Evolutionary conservation across 495 filamentous ascomycete genomes (phyloP).

Genomic region (Lepidopterella palustris): DNA sequence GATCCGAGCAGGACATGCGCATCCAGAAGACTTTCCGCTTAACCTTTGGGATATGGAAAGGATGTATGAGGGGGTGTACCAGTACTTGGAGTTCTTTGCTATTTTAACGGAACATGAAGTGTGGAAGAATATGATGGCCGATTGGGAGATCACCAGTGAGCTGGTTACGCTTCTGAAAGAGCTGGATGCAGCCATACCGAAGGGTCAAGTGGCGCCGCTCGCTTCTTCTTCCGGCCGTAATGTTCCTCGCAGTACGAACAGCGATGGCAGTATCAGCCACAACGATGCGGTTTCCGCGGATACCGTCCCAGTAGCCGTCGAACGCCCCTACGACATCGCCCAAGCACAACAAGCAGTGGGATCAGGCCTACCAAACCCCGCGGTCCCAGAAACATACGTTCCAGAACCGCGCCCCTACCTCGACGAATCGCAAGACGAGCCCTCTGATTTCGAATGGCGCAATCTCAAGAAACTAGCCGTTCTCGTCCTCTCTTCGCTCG

Average conservation of each 20-base stretch:
- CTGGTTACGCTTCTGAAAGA: conserved; percentile 78
- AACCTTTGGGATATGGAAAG: conserved; percentile 97
- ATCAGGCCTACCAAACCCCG: not conserved
- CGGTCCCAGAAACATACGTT: conserved; percentile 31
- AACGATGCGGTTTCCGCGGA: conserved; percentile 21
- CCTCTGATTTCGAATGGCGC: conserved; percentile 84
- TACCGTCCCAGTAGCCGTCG: conserved; percentile 30
- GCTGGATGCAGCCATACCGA: conserved; percentile 76
- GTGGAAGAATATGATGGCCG: conserved; percentile 59
- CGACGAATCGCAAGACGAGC: conserved; percentile 64
- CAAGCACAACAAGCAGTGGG: not conserved
- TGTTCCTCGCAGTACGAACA: conserved; percentile 3
- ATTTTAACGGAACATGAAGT: conserved; percentile 65
- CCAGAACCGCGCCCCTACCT: conserved; percentile 44
- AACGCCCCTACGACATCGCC: conserved; percentile 35
- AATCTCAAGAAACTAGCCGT: conserved; percentile 90
- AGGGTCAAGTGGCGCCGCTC: conserved; percentile 49
- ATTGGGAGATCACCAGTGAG: conserved; percentile 84
- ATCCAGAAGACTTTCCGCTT: conserved; percentile 79
- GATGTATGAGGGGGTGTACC: conserved; percentile 79
- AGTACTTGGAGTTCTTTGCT: conserved; percentile 91
- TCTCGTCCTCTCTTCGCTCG: conserved; percentile 74
- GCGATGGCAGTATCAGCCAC: conserved; percentile 18
- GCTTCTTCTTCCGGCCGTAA: conserved; percentile 2
- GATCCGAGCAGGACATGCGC: conserved; percentile 59